These are phyloP conservation scores for Acacia concinna DNA, from an alignment of 331 rosid species.

Conservation along the genomic window DNA sequence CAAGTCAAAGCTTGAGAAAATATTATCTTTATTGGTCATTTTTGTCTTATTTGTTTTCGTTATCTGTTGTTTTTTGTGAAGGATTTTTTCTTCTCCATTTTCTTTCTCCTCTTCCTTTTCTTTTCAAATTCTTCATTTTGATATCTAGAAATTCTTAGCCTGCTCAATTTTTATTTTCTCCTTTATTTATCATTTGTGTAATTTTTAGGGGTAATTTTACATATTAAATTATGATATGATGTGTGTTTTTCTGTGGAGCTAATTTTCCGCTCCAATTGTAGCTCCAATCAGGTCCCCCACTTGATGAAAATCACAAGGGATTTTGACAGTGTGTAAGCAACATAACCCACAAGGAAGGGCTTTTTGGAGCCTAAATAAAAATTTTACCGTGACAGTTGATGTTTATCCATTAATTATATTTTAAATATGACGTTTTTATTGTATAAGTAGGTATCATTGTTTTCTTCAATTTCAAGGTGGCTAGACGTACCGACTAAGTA, in stretches of 20 bases:
- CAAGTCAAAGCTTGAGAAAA: too few relatives aligned
- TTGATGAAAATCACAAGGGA: too few relatives aligned
- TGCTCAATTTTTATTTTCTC: conserved; percentile 12
- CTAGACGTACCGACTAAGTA: too few relatives aligned
- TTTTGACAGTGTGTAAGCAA: too few relatives aligned
- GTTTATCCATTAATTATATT: too few relatives aligned
- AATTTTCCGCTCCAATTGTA: conserved; percentile 39
- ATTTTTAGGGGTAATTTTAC: background rate
- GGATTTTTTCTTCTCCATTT: background rate
- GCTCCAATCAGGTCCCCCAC: conserved; percentile 94
- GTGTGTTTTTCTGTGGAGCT: conserved; percentile 26
- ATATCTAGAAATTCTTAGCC: background rate
- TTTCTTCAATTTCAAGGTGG: too few relatives aligned
- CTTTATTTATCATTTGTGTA: conserved; percentile 9
- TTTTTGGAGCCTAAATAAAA: too few relatives aligned
- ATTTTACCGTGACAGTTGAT: too few relatives aligned
- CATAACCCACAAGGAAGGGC: too few relatives aligned
- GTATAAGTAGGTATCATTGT: too few relatives aligned
- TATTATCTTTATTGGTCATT: background rate
- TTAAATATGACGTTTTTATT: too few relatives aligned
- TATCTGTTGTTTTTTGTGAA: background rate
- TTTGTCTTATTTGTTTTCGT: background rate
- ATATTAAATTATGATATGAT: conserved; percentile 1
- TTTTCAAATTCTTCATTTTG: conserved; percentile 1
- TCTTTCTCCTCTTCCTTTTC: background rate